Base-by-base conservation (phyloP, 768 basidiomycete genomes). In the Leucogyrophana mollusca region DNA sequence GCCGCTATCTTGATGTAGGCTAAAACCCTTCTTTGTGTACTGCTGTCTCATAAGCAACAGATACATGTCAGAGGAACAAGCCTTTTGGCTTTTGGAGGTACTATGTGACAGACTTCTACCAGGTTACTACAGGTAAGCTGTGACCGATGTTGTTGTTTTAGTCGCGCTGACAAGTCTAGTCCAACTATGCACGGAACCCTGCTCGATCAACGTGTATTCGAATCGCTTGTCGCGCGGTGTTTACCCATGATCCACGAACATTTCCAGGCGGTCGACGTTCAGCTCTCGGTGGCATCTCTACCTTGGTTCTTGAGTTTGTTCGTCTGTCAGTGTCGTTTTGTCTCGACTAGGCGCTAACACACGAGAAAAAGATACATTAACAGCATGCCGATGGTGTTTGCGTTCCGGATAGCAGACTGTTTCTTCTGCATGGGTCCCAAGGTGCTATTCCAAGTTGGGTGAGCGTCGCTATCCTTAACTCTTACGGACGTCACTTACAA, bases 341-440 rank as follows among this genome's bases (percentile, higher is more conserved):
- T 54, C 10, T 9, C 9, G 44, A 21, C 17, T 16, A 4, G 25
- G 13, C 5, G 16, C 41, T 37, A 18, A 38, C 22, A 10, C 17
- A 25, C 14, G 27, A 11, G 38, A 41, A 20, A 8, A 53, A 87
- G 90, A 59, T 92, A 80, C 59, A 92, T 93, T 62, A 93, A 93
- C 67, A 90, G 87, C 60, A 92, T 94, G 90, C 90, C 94, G 2
- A 87, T 98, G 81, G 84, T 99, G 34, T 99, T 98, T 59, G 95
- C 95, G 0, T 99, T 96, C 74, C 83, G 96, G 24, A 90, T 96
- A 60, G 92, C 94, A 2, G 94, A 98, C 62, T 97, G 94, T 63
- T 94, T 97, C 73, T 87, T 97, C 70, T 94, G 93, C 56, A 97
- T 99, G 95, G 96, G 96, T 0, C 92, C 94, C 0, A 98, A 95